Conservation (phyloP, 106 monocot genomes). For the Apostasia shenzhenica region DNA sequence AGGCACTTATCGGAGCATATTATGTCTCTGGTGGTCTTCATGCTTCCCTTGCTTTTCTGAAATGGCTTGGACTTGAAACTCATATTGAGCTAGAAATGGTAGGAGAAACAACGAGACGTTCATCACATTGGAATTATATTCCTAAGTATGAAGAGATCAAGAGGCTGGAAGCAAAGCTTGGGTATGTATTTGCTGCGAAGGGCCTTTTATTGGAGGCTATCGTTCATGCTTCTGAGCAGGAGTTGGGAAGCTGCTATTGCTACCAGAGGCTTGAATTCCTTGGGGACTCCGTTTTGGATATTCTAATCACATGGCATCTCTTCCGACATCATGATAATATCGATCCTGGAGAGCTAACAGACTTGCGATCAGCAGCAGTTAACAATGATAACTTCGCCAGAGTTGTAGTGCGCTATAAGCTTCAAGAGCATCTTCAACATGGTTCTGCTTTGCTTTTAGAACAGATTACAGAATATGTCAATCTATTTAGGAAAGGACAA, state of each 20-base stretch:
- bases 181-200: slow-evolving; percentile 49
- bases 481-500: slow-evolving; percentile 17
- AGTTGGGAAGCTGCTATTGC: slow-evolving; percentile 37
- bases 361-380: slow-evolving; percentile 78
- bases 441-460: slow-evolving; percentile 56
- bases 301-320: slow-evolving; percentile 73
- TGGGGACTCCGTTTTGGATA: slow-evolving; percentile 77
- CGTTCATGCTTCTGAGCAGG: slow-evolving; percentile 65
- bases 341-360: slow-evolving; percentile 86
- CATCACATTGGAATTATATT: slow-evolving; percentile 29
- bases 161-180: slow-evolving; percentile 60
- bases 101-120: slow-evolving; percentile 29
- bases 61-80: slow-evolving; percentile 70
- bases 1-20: slow-evolving; percentile 93
- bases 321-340: slow-evolving; percentile 47
- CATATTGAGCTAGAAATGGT: slow-evolving; percentile 32
- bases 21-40: slow-evolving; percentile 70
- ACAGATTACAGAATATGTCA: slow-evolving; percentile 61
- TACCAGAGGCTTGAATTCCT: slow-evolving; percentile 95
- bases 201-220: slow-evolving; percentile 86
- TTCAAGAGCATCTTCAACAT: slow-evolving; percentile 74
- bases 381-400: slow-evolving; percentile 87
- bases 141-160: slow-evolving; percentile 45
- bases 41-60: slow-evolving; percentile 59
- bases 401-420: slow-evolving; percentile 65